These are phyloP conservation scores for Pyrenophora teres DNA, from an alignment of 2,329 filamentous ascomycete genomes.

Conservation along the genomic window DNA sequence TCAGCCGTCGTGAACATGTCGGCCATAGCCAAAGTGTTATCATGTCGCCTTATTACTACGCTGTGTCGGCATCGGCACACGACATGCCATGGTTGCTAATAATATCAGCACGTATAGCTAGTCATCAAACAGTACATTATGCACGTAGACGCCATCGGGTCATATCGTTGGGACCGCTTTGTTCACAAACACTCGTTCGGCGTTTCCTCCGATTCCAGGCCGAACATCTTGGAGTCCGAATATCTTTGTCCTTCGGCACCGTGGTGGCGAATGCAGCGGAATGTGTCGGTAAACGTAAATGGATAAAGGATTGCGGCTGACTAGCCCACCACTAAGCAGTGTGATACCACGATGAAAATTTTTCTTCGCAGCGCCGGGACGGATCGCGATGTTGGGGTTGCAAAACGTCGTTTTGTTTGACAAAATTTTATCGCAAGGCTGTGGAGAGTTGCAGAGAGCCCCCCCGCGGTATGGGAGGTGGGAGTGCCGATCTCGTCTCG, in stretches of 20 bases:
- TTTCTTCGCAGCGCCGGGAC: neutral
- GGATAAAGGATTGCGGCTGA: conserved; percentile 12
- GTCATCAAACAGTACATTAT: neutral
- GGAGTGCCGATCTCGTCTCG: neutral
- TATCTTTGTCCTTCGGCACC: neutral
- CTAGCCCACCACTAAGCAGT: conserved; percentile 1
- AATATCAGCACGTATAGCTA: no score
- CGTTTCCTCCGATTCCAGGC: neutral
- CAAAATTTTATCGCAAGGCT: neutral
- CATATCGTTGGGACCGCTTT: neutral
- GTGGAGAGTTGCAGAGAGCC: conserved; percentile 1
- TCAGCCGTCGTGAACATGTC: neutral
- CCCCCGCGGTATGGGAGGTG: neutral
- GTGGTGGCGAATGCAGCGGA: conserved; percentile 21
- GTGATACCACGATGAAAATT: neutral
- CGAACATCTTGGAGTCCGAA: conserved; percentile 2
- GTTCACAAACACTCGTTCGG: neutral
- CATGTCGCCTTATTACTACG: neutral
- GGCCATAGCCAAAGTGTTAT: neutral
- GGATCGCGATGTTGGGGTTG: neutral
- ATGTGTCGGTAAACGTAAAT: conserved; percentile 20
- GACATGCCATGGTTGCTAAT: no score
- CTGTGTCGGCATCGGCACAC: neutral
- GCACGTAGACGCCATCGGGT: neutral
- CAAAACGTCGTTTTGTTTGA: neutral